phyloP scores from a whole-genome alignment of 2,329 filamentous ascomycete species.

The Ceratocystis diversiconidia region DNA sequence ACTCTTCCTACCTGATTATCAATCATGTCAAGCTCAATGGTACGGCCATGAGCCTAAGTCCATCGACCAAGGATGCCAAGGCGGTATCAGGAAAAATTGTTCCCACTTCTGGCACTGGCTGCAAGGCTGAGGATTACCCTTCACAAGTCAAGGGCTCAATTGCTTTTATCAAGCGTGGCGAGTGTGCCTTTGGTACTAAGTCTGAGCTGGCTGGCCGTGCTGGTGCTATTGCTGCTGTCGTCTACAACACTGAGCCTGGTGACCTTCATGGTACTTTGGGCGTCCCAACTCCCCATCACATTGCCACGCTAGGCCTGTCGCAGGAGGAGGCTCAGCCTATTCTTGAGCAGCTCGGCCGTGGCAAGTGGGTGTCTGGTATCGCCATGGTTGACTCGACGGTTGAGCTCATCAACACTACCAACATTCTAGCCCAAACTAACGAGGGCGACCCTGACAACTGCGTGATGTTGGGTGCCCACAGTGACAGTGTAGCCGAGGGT shows the following conservation, averaged over 20 bases:
- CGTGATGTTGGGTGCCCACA: slow-evolving; percentile 52
- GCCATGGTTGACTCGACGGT: slow-evolving; percentile 47
- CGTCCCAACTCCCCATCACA: slow-evolving; percentile 40
- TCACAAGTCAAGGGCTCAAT: slow-evolving; percentile 45
- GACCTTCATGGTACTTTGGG: slow-evolving; percentile 55
- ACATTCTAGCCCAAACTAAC: slow-evolving; percentile 48
- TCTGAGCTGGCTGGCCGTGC: slow-evolving; percentile 52
- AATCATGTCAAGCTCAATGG: slow-evolving; percentile 38
- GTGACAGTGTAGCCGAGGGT: slow-evolving; percentile 46
- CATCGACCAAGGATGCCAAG: slow-evolving; percentile 45
- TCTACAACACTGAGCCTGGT: slow-evolving; percentile 59
- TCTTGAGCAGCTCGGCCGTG: slow-evolving; percentile 38
- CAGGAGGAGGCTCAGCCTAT: slow-evolving; percentile 44
- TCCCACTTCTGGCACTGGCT: slow-evolving; percentile 50
- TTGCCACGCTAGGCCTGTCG: slow-evolving; percentile 55
- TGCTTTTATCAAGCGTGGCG: slow-evolving; percentile 55
- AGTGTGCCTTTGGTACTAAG: slow-evolving; percentile 59
- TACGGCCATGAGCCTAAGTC: slow-evolving; percentile 49
- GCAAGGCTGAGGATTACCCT: slow-evolving; percentile 49
- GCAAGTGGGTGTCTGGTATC: slow-evolving; percentile 37
- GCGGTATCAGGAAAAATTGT: slow-evolving; percentile 45
- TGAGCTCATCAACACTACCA: slow-evolving; percentile 39
- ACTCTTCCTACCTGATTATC: slow-evolving; percentile 43
- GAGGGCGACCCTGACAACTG: slow-evolving; percentile 47
- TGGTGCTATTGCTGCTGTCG: slow-evolving; percentile 54